phyloP scores from a whole-genome alignment of 192 early-diverging fungal species.

The Mortierella alpina region DNA sequence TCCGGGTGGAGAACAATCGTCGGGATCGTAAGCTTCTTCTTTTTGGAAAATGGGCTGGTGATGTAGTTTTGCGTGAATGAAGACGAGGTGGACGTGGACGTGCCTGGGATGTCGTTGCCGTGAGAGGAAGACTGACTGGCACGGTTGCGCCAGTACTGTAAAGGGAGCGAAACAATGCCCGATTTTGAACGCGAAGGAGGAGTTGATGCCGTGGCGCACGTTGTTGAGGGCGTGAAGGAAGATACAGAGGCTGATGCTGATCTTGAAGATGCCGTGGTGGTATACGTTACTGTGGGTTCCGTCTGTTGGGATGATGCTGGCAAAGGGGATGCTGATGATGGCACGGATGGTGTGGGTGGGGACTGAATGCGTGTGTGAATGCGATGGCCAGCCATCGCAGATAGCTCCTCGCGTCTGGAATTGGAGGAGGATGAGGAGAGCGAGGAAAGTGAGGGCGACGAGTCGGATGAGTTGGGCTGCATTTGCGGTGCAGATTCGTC shows the following conservation, averaged over 20 bases:
- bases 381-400: neutral
- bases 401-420: constrained; percentile 2
- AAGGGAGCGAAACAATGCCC: constrained; percentile 7
- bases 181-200: constrained; percentile 9
- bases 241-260: neutral
- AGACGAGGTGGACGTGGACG: neutral
- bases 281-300: neutral
- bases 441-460: constrained; percentile 21
- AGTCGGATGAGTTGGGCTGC: constrained; percentile 41
- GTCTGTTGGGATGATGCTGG: neutral
- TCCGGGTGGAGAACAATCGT: constrained; percentile 49
- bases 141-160: constrained; percentile 33
- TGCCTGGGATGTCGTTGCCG: neutral
- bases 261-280: neutral
- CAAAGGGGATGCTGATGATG: neutral
- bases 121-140: neutral
- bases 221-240: neutral
- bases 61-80: constrained; percentile 27
- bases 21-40: constrained; percentile 26
- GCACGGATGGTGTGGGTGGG: neutral
- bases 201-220: neutral
- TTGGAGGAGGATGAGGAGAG: constrained; percentile 10
- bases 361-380: neutral
- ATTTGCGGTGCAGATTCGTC: constrained; percentile 10
- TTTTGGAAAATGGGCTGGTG: constrained; percentile 20